phyloP scores from a whole-genome alignment of 2,329 filamentous ascomycete genomes.

The Sclerotinia borealis region DNA sequence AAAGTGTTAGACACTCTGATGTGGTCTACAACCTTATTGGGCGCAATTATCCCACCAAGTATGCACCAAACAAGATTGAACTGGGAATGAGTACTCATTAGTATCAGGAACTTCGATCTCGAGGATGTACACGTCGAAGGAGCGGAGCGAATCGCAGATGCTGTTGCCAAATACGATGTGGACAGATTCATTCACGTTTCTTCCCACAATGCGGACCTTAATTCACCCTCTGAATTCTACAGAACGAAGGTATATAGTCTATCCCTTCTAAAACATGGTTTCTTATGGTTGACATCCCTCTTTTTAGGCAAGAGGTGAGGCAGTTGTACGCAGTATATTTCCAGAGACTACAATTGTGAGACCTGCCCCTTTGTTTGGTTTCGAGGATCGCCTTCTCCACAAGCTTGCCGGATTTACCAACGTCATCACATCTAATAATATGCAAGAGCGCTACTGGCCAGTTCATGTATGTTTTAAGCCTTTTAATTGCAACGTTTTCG shows the following conservation, averaged over 20 bases:
- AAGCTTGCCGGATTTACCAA: conserved; percentile 76
- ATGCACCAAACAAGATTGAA: conserved; percentile 30
- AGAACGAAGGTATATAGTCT: conserved; percentile 61
- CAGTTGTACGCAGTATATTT: conserved; percentile 80
- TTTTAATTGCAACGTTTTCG: background rate
- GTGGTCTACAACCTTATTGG: conserved; percentile 96
- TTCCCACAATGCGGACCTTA: conserved; percentile 78
- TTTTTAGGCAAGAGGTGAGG: conserved; percentile 66
- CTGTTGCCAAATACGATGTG: conserved; percentile 94
- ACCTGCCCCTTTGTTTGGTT: conserved; percentile 88
- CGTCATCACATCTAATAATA: conserved; percentile 83
- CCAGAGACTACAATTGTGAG: conserved; percentile 96
- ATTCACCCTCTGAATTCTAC: conserved; percentile 84
- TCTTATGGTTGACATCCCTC: background rate
- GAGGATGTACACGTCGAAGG: conserved; percentile 92
- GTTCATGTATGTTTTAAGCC: conserved; percentile 60
- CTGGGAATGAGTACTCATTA: conserved; percentile 29
- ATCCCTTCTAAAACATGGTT: background rate
- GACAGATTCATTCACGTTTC: conserved; percentile 97
- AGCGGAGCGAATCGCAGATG: conserved; percentile 84
- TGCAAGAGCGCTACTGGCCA: conserved; percentile 85
- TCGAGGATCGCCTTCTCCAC: conserved; percentile 87
- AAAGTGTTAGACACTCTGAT: conserved; percentile 93
- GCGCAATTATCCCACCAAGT: conserved; percentile 95
- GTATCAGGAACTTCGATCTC: conserved; percentile 78